Evolutionary conservation across 169 alveolate species (phyloP).

Genomic region (Plasmodium cynomolgi): DNA sequence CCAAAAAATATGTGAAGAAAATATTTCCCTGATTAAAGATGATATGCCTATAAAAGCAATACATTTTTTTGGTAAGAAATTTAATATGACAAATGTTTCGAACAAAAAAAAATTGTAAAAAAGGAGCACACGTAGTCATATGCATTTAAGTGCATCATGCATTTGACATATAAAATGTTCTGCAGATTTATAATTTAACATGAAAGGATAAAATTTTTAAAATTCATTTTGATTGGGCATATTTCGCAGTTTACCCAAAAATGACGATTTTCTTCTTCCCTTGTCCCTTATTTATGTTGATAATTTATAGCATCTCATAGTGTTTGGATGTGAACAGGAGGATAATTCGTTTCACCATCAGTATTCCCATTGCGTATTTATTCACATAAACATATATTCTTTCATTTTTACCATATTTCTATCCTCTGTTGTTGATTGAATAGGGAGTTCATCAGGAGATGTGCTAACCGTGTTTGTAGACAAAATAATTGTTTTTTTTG

Average conservation of each 20-base stretch:
- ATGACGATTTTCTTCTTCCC: background rate
- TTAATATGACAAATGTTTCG: background rate
- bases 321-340: background rate
- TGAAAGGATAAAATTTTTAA: background rate
- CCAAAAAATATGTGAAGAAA: background rate
- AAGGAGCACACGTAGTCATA: background rate
- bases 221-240: background rate
- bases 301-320: background rate
- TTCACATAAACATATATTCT: background rate
- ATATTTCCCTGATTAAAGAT: background rate
- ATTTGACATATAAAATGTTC: background rate
- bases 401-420: background rate
- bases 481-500: background rate
- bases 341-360: background rate
- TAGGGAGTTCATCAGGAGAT: background rate
- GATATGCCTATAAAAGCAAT: background rate
- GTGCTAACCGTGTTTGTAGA: background rate
- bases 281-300: background rate
- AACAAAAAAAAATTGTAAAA: background rate
- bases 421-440: background rate
- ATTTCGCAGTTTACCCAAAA: background rate
- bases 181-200: background rate
- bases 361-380: background rate
- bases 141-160: constrained; percentile 16
- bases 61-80: background rate